Evolutionary conservation across 179 eudicot genomes (phyloP), one percentile per base, ranked within the genome.

Genomic region (Vitellaria paradoxa): DNA sequence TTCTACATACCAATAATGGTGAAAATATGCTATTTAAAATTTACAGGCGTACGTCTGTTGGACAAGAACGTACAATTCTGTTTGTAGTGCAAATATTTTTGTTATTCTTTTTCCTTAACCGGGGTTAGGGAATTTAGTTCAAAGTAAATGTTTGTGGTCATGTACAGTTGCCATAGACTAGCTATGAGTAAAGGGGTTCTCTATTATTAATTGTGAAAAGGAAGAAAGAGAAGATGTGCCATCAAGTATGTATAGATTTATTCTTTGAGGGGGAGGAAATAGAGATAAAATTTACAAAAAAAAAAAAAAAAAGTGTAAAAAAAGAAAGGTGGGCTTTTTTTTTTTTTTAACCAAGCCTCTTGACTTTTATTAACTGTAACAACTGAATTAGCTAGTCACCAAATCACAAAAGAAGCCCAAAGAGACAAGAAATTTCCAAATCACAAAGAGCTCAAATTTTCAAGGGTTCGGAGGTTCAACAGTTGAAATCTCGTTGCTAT

Each of bases 381-480:
- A 5, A 65, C 37, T 7, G 37, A 30, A 30, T 0, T 18, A 21
- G 5, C 15, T 3, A 52, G 2, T 9, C 5, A 21, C 40, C 20
- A 66, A 68, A 68, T 65, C 26, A 64, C 62, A 75, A 65, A 50
- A 14, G 64, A 50, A 17, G 60, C 70, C 60, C 63, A 17, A 30
- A 30, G 37, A 30, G 5, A 55, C 4, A 68, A 37, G 56, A 76
- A 30, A 37, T 67, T 15, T 47, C 15, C 59, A 47, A 20, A 64
- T 72, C 7, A 20, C 11, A 60, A 65, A 24, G 78, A 57, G 77
- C 73, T 81, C 72, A 45, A 71, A 65, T 15, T 42, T 72, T 80
- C 78, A 77, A 81, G 73, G 26, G 2, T 76, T 74, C 46, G 72
- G 77, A 66, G 70, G 67, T 24, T 70, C 73, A 75, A 17, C n/a